Percentiles rank a stretch among this genome's conserved stretches.
phyloP scores from a whole-genome alignment of 257 asterid species.

The Scutellaria baicalensis region DNA sequence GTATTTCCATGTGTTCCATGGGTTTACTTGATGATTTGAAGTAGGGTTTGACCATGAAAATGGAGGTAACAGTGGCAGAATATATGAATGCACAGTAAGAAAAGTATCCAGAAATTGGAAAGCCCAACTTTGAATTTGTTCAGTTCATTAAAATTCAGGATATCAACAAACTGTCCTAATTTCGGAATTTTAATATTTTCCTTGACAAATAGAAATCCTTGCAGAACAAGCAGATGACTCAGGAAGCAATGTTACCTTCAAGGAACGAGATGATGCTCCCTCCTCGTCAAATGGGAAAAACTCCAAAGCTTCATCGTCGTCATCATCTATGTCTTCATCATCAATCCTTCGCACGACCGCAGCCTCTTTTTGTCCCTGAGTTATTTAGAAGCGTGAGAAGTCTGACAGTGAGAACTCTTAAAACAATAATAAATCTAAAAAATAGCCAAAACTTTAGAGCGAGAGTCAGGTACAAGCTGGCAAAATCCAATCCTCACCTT shows the following conservation, averaged over 20 bases:
- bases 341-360: conserved; percentile 41
- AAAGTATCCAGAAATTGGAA: background rate
- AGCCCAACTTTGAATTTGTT: background rate
- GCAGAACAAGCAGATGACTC: background rate
- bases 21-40: too few relatives aligned
- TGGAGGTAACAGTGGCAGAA: background rate
- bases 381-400: conserved; percentile 4
- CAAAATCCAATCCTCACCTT: conserved; percentile 21
- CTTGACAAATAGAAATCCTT: background rate
- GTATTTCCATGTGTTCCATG: too few relatives aligned
- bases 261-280: conserved; percentile 24
- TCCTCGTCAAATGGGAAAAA: conserved; percentile 9
- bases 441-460: background rate
- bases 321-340: conserved; percentile 54
- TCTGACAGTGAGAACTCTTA: background rate
- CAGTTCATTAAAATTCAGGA: background rate
- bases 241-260: conserved; percentile 35
- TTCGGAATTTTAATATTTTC: background rate
- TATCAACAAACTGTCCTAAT: background rate
- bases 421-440: background rate
- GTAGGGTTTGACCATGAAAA: background rate
- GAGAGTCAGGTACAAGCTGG: too few relatives aligned
- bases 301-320: conserved; percentile 30
- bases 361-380: conserved; percentile 42
- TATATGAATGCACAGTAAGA: background rate